Percentiles rank a stretch among this genome's conserved stretches.
These are phyloP conservation scores for Vachellia pachyceras DNA, from an alignment of 306 rosid genomes.

Conservation along the genomic window DNA sequence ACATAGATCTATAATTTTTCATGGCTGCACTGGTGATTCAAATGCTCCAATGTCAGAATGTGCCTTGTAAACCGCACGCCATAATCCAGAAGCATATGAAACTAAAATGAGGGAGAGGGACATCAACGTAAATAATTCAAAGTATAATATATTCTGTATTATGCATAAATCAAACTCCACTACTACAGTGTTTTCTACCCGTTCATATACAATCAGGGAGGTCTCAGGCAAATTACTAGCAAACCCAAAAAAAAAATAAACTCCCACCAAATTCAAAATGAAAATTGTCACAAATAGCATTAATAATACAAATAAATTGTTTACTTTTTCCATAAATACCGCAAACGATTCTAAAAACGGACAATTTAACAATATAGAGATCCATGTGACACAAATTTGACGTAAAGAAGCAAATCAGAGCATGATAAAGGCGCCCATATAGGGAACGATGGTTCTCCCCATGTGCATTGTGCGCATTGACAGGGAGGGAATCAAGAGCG, in stretches of 20 bases:
- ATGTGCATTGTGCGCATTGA: slow-evolving; percentile 55
- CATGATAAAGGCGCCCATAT: slow-evolving; percentile 29
- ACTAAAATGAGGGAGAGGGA: slow-evolving; percentile 33
- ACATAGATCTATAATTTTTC: slow-evolving; percentile 3
- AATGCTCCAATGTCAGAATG: slow-evolving; percentile 43
- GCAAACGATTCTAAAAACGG: background rate
- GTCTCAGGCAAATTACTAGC: slow-evolving; percentile 25
- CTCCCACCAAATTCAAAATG: background rate
- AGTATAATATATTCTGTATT: slow-evolving; percentile 10
- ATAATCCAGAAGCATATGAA: slow-evolving; percentile 20
- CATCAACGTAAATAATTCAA: slow-evolving; percentile 6
- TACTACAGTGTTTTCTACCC: slow-evolving; percentile 6
- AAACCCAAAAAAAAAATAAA: background rate
- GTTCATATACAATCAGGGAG: slow-evolving; percentile 17
- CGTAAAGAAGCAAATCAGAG: slow-evolving; percentile 19
- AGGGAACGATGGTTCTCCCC: slow-evolving; percentile 23
- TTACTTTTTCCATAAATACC: background rate
- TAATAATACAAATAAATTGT: background rate
- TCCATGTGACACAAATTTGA: background rate
- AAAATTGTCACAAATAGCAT: slow-evolving; percentile 11
- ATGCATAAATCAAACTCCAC: slow-evolving; percentile 20
- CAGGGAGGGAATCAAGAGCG: slow-evolving; percentile 37
- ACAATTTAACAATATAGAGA: background rate
- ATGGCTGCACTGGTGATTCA: background rate
- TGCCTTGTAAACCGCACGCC: slow-evolving; percentile 29